A percentile compares a stretch with the other conserved stretches of the same genome.
Evolutionary conservation across 441 rosid genomes (phyloP).

Genomic region (Pelargonium cotyledonis): DNA sequence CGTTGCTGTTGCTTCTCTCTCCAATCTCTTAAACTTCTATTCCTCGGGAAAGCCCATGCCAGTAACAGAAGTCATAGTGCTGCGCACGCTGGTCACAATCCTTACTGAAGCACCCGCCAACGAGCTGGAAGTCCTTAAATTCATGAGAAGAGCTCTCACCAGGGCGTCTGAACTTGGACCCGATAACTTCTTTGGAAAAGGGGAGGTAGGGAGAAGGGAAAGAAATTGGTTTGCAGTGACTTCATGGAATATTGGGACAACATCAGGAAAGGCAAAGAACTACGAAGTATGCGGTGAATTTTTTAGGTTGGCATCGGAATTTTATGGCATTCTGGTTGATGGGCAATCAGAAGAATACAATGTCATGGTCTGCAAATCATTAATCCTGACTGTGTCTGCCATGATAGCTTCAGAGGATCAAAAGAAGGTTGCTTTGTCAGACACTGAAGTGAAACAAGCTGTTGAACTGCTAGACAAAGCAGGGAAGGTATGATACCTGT

Average conservation of each 20-base stretch:
- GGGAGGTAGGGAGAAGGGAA: slow-evolving; percentile 75
- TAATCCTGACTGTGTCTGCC: slow-evolving; percentile 60
- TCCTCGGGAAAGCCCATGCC: slow-evolving; percentile 58
- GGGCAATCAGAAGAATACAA: slow-evolving; percentile 45
- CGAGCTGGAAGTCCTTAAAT: slow-evolving; percentile 55
- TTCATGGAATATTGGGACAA: slow-evolving; percentile 77
- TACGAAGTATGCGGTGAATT: slow-evolving; percentile 63
- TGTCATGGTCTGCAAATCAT: slow-evolving; percentile 53
- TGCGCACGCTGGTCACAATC: slow-evolving; percentile 69
- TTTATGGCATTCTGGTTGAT: slow-evolving; percentile 37
- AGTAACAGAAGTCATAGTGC: slow-evolving; percentile 60
- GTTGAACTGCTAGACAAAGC: slow-evolving; percentile 67
- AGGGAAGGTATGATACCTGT: slow-evolving; percentile 46
- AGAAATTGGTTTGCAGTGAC: slow-evolving; percentile 75
- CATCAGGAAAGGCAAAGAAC: slow-evolving; percentile 62
- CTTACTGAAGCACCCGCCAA: slow-evolving; percentile 50
- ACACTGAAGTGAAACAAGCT: slow-evolving; percentile 57
- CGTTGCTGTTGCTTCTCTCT: slow-evolving; percentile 71
- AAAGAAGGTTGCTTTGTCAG: slow-evolving; percentile 40
- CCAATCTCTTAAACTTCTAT: slow-evolving; percentile 59
- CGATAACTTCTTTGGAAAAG: slow-evolving; percentile 67
- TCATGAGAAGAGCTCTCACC: slow-evolving; percentile 42
- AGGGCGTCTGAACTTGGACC: slow-evolving; percentile 64
- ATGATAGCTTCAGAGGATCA: slow-evolving; percentile 66
- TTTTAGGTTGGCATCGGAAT: slow-evolving; percentile 54